Percentiles rank a stretch among this genome's conserved stretches.
Evolutionary conservation across 2,329 filamentous ascomycete genomes (phyloP).

Genomic region (Paecilomyces fulvus): DNA sequence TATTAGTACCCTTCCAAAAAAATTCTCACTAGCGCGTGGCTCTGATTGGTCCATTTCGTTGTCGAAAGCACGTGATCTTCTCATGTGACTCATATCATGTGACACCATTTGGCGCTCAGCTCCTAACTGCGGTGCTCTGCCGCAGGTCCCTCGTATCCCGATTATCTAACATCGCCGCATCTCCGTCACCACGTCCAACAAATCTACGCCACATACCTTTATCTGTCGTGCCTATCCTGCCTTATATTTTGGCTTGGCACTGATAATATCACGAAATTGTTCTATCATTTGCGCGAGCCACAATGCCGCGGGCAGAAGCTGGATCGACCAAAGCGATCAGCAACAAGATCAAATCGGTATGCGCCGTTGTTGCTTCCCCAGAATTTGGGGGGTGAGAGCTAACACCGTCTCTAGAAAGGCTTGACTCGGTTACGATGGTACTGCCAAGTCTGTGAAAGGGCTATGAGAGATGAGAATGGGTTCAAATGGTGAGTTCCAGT

Average conservation of each 20-base stretch:
- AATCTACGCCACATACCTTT: background rate
- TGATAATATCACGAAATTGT: background rate
- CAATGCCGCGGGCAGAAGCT: constrained; percentile 85
- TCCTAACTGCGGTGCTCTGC: too few species aligned
- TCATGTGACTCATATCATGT: too few species aligned
- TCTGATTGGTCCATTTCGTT: too few species aligned
- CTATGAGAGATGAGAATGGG: constrained; percentile 77
- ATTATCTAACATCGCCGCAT: background rate
- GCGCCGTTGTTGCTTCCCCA: constrained; percentile 41
- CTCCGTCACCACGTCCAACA: background rate
- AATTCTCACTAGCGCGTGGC: too few species aligned
- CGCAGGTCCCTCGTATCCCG: too few species aligned
- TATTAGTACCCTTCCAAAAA: too few species aligned
- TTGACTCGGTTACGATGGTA: constrained; percentile 82
- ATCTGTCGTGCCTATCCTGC: background rate
- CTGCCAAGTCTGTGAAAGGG: constrained; percentile 71
- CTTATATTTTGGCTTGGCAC: background rate
- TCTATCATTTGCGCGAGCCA: constrained; percentile 21
- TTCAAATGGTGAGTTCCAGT: constrained; percentile 54
- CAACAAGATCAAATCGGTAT: constrained; percentile 76
- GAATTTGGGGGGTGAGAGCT: background rate
- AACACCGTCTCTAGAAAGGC: constrained; percentile 27
- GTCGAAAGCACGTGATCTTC: too few species aligned
- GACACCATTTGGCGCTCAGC: too few species aligned
- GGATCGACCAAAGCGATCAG: constrained; percentile 83